phyloP scores from a whole-genome alignment of 1,284 basidiomycete genomes.

The Xanthoconium separans region DNA sequence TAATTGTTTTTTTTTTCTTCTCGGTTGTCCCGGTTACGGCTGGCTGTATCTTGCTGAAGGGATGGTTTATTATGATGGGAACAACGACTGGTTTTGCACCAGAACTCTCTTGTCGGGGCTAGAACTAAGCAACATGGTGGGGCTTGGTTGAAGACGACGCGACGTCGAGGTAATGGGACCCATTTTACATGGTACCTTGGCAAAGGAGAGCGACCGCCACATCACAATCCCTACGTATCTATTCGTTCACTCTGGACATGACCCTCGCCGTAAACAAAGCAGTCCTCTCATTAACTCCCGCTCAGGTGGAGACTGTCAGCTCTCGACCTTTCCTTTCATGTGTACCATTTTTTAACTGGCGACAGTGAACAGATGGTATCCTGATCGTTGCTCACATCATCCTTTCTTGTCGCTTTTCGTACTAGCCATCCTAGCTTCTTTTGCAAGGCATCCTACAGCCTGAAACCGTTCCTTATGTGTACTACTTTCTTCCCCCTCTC shows the following conservation, averaged over 20 bases:
- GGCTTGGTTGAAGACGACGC: conserved; percentile 9
- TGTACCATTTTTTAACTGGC: background rate
- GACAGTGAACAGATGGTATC: conserved; percentile 4
- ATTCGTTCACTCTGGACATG: conserved; percentile 32
- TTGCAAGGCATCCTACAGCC: conserved; percentile 9
- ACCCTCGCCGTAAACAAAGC: conserved; percentile 18
- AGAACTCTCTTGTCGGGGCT: conserved; percentile 7
- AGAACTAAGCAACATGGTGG: conserved; percentile 12
- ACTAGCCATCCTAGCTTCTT: background rate
- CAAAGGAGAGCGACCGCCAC: conserved; percentile 20
- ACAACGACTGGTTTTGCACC: conserved; percentile 15
- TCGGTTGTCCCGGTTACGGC: conserved; percentile 26
- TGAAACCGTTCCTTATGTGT: conserved; percentile 9
- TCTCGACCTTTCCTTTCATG: conserved; percentile 5
- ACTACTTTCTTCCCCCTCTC: background rate
- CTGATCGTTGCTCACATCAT: conserved; percentile 9
- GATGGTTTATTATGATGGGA: conserved; percentile 21
- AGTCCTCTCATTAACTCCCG: conserved; percentile 20
- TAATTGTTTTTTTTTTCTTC: conserved; percentile 23
- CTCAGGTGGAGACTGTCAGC: conserved; percentile 4
- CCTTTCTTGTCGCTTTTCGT: background rate
- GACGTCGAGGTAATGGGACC: conserved; percentile 18
- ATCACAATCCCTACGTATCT: conserved; percentile 32
- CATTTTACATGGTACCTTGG: conserved; percentile 22
- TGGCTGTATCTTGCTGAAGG: conserved; percentile 29